These are phyloP conservation scores for Suillus luteus DNA, from an alignment of 768 basidiomycete species.

Conservation along the genomic window DNA sequence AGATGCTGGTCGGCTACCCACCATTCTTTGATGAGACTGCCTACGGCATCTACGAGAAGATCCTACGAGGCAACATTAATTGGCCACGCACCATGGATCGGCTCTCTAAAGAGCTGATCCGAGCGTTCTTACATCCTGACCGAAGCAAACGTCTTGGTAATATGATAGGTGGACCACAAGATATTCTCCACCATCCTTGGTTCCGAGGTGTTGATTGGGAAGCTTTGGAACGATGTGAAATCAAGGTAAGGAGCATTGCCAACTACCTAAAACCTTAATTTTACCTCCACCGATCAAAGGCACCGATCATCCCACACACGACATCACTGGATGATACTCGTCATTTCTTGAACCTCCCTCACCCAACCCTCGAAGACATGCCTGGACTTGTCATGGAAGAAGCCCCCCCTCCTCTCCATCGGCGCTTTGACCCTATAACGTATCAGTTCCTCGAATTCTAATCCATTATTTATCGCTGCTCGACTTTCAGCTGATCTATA, in stretches of 20 bases:
- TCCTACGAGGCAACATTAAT: slow-evolving; percentile 81
- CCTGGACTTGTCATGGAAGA: slow-evolving; percentile 75
- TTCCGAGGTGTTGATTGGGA: slow-evolving; percentile 95
- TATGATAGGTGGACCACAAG: slow-evolving; percentile 87
- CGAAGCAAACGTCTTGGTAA: slow-evolving; percentile 91
- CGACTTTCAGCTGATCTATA: slow-evolving; percentile 26
- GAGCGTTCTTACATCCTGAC: slow-evolving; percentile 88
- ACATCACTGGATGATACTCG: slow-evolving; percentile 82
- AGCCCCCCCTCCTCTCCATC: slow-evolving; percentile 54
- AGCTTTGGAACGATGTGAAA: slow-evolving; percentile 82
- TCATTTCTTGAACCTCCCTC: slow-evolving; percentile 79
- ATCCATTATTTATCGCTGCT: slow-evolving; percentile 25
- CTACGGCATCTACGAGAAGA: slow-evolving; percentile 98
- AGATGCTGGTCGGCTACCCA: slow-evolving; percentile 98
- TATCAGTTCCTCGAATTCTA: slow-evolving; percentile 81
- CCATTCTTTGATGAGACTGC: slow-evolving; percentile 99
- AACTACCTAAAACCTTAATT: slow-evolving; percentile 4
- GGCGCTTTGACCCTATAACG: slow-evolving; percentile 64
- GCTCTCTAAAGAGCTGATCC: slow-evolving; percentile 86
- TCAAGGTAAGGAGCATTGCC: slow-evolving; percentile 57
- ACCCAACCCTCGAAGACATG: slow-evolving; percentile 77
- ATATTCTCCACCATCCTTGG: slow-evolving; percentile 92
- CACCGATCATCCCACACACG: slow-evolving; percentile 84
- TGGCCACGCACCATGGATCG: slow-evolving; percentile 93
- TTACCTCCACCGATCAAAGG: slow-evolving; percentile 45